Percentiles rank a stretch among this genome's conserved stretches.
Evolutionary conservation across 2,329 filamentous ascomycete genomes (phyloP).

Genomic region (Purpureocillium takamizusanense): DNA sequence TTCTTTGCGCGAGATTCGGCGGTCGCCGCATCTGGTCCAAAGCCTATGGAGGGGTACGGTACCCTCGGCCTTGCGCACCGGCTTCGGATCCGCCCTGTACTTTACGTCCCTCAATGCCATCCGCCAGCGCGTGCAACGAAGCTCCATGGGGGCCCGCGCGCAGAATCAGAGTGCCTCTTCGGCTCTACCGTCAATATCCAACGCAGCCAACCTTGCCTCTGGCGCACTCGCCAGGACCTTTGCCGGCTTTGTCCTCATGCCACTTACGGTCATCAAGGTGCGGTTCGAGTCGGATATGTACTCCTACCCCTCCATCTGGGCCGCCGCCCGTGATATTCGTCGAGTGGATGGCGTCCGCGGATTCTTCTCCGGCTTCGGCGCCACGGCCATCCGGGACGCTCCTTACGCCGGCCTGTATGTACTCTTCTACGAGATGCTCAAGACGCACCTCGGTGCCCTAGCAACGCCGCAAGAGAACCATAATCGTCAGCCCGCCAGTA

Average conservation of each 20-base stretch:
- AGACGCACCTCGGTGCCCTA: conserved; percentile 44
- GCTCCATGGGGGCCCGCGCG: conserved; percentile 11
- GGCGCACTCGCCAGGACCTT: conserved; percentile 77
- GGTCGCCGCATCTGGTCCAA: conserved; percentile 51
- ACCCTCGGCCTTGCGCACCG: conserved; percentile 87
- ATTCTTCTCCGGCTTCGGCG: conserved; percentile 90
- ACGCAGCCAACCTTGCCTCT: conserved; percentile 75
- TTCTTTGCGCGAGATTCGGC: conserved; percentile 31
- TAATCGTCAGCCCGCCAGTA: conserved; percentile 8
- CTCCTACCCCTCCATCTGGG: conserved; percentile 65
- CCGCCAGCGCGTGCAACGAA: conserved; percentile 49
- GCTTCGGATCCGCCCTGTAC: conserved; percentile 87
- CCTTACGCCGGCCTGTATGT: conserved; percentile 95
- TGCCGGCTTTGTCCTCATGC: conserved; percentile 89
- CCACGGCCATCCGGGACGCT: conserved; percentile 88
- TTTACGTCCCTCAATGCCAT: conserved; percentile 82
- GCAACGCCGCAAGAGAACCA: conserved; percentile 2
- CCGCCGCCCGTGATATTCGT: conserved; percentile 67
- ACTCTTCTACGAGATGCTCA: conserved; percentile 81
- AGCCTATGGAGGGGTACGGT: conserved; percentile 88
- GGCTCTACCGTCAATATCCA: conserved; percentile 71
- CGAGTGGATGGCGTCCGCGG: conserved; percentile 65
- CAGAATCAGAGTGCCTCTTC: conserved; percentile 42
- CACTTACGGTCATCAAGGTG: conserved; percentile 92
- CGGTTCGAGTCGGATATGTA: conserved; percentile 89